phyloP scores from a whole-genome alignment of 2,329 filamentous ascomycete genomes.

The Exophiala lecanii-corni region DNA sequence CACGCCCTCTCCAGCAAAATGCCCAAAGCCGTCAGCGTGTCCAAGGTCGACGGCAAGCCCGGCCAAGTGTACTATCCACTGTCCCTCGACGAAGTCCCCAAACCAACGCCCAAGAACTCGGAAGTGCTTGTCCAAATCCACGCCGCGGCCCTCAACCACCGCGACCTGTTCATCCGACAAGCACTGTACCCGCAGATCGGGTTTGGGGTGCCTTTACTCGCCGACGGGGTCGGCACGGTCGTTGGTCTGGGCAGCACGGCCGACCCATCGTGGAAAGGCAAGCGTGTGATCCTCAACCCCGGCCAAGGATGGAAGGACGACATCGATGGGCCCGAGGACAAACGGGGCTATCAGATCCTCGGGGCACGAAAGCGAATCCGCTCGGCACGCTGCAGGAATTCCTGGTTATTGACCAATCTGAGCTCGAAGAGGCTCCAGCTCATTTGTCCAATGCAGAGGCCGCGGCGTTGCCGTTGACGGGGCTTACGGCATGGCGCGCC shows the following conservation, averaged over 20 bases:
- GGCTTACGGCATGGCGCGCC: conserved; percentile 83
- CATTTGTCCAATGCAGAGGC: conserved; percentile 71
- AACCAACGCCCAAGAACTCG: conserved; percentile 58
- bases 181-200: conserved; percentile 83
- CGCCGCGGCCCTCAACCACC: conserved; percentile 85
- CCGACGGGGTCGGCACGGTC: conserved; percentile 77
- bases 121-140: conserved; percentile 72
- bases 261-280: conserved; percentile 55
- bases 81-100: conserved; percentile 55
- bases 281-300: conserved; percentile 74
- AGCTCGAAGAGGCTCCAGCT: conserved; percentile 70
- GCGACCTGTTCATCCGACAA: conserved; percentile 90
- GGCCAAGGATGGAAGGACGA: conserved; percentile 70
- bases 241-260: conserved; percentile 55
- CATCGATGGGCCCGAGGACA: conserved; percentile 67
- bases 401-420: conserved; percentile 61
- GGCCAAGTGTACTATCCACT: conserved; percentile 69
- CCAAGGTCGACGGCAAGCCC: conserved; percentile 59
- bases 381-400: conserved; percentile 72
- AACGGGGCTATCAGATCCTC: conserved; percentile 55
- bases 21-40: conserved; percentile 43
- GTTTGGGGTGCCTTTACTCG: conserved; percentile 71
- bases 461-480: conserved; percentile 78
- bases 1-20: conserved; percentile 32
- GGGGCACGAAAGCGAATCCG: conserved; percentile 64